A percentile compares a stretch with the other conserved stretches of the same genome.
Evolutionary conservation across 805 yeast genomes (phyloP).

Genomic region (Candida sphagnicola): DNA sequence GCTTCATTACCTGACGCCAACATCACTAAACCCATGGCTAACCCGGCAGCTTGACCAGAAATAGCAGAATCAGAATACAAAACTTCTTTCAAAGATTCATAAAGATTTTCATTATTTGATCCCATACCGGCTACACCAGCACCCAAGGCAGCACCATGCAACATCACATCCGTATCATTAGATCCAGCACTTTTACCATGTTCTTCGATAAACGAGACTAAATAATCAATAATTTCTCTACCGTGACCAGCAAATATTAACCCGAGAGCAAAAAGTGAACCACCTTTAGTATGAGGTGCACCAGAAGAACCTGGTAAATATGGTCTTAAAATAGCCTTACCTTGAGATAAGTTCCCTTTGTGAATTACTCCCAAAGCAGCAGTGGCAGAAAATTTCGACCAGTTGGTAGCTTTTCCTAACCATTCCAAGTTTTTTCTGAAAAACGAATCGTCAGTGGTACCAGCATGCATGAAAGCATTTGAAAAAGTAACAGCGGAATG

Average conservation of each 20-base stretch:
- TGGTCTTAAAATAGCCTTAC: constrained; percentile 80
- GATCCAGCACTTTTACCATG: constrained; percentile 61
- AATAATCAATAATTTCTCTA: constrained; percentile 73
- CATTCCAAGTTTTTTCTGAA: constrained; percentile 89
- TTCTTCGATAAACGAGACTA: constrained; percentile 68
- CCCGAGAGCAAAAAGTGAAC: constrained; percentile 89
- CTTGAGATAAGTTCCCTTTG: constrained; percentile 90
- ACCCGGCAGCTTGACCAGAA: constrained; percentile 94
- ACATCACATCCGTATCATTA: constrained; percentile 72
- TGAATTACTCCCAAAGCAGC: constrained; percentile 98
- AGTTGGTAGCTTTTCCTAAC: constrained; percentile 95
- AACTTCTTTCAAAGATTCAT: constrained; percentile 79
- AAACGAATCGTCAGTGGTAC: constrained; percentile 92
- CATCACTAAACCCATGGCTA: constrained; percentile 95
- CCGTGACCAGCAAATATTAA: constrained; percentile 96
- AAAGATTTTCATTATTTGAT: constrained; percentile 65
- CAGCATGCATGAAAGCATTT: constrained; percentile 92
- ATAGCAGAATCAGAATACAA: constrained; percentile 87
- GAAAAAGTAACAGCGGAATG: constrained; percentile 95
- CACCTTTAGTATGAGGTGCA: constrained; percentile 91
- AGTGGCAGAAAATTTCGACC: constrained; percentile 97
- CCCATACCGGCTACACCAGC: constrained; percentile 98
- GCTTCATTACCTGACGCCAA: constrained; percentile 71
- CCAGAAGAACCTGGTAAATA: constrained; percentile 81
- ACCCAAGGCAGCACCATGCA: constrained; percentile 96